These are phyloP conservation scores for Myriosclerotinia duriaeana DNA, from an alignment of 2,329 filamentous ascomycete species.

Conservation along the genomic window DNA sequence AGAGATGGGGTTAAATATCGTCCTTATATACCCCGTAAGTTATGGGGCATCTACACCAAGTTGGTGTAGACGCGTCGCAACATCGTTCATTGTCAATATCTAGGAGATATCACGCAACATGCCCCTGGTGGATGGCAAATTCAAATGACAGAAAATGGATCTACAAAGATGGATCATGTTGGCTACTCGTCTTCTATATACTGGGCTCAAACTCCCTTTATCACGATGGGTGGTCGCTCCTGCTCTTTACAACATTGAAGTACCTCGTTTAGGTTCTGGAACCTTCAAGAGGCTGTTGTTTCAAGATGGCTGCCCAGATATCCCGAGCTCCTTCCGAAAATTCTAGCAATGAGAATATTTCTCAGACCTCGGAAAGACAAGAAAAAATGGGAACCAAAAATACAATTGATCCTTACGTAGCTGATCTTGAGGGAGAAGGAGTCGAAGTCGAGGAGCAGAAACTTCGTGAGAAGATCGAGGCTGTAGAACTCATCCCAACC, in stretches of 20 bases:
- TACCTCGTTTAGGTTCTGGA: background rate
- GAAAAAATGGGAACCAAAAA: background rate
- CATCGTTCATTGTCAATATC: background rate
- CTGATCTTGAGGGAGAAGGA: constrained; percentile 7
- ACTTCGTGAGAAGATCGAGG: background rate
- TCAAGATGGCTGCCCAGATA: background rate
- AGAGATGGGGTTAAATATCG: background rate
- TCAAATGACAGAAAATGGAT: background rate
- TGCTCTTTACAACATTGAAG: background rate
- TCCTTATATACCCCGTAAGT: background rate
- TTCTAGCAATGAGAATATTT: background rate
- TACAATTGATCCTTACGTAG: background rate
- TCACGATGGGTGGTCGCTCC: background rate
- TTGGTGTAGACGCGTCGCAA: no score
- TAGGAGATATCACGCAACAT: constrained; percentile 13
- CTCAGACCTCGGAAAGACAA: no score
- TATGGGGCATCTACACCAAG: background rate
- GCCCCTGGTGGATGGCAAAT: background rate
- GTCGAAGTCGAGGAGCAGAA: background rate
- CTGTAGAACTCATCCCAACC: constrained; percentile 8
- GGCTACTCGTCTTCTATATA: constrained; percentile 1
- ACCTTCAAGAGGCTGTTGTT: background rate
- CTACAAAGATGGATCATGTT: background rate
- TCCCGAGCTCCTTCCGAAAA: no score
- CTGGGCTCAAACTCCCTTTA: background rate